Conservation (phyloP, 306 rosid genomes). For the Neltuma alba region DNA sequence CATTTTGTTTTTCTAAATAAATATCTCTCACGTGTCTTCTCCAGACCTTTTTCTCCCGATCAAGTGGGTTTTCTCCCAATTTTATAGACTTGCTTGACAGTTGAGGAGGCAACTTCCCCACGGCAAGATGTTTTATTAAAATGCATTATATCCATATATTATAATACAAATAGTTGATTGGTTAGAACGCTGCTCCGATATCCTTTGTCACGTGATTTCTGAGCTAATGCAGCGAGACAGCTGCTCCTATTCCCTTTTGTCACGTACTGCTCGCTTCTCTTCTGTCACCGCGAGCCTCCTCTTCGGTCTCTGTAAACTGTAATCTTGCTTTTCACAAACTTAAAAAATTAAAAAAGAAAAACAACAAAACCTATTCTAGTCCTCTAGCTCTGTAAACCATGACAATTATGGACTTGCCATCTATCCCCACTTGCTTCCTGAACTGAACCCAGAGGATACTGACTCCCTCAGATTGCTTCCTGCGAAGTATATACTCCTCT, state of each 20-base stretch:
- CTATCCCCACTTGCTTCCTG: neutral
- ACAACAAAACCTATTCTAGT: neutral
- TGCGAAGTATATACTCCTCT: neutral
- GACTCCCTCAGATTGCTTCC: neutral
- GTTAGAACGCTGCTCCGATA: too few species aligned
- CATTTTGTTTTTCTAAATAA: too few species aligned
- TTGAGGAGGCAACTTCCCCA: too few species aligned
- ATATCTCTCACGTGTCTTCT: too few species aligned
- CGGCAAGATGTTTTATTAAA: too few species aligned
- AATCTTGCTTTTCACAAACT: neutral
- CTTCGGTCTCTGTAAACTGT: neutral
- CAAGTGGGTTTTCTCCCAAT: too few species aligned
- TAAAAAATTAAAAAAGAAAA: neutral
- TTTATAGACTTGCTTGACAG: too few species aligned
- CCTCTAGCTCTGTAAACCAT: neutral
- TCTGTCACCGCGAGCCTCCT: neutral
- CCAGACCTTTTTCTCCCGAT: too few species aligned
- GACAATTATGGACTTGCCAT: neutral
- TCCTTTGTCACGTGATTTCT: constrained; percentile 93
- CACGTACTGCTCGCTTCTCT: constrained; percentile 43
- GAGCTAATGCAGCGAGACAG: constrained; percentile 49
- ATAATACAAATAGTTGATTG: too few species aligned
- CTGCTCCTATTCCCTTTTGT: constrained; percentile 47
- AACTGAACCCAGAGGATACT: neutral
- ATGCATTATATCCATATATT: too few species aligned